A percentile compares a stretch with the other conserved stretches of the same genome.
These are phyloP conservation scores for Colletotrichum sp. DNA, from an alignment of 2,329 filamentous ascomycete species.

Conservation along the genomic window DNA sequence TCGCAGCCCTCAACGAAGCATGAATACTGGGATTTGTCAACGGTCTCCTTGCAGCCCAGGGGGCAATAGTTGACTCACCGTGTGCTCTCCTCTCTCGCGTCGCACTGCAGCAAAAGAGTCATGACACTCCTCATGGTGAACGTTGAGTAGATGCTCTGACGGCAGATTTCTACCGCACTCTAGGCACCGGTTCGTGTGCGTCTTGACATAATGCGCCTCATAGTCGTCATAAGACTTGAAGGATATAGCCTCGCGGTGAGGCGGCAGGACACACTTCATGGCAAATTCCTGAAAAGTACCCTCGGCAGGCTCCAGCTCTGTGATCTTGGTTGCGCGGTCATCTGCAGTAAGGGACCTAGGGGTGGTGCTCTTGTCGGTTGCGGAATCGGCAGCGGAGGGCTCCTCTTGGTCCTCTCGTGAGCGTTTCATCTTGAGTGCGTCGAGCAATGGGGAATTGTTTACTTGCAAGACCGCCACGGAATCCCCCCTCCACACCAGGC, in stretches of 20 bases:
- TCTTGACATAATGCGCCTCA: constrained; percentile 82
- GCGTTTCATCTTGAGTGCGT: constrained; percentile 59
- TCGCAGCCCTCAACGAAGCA: constrained; percentile 93
- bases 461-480: constrained; percentile 14
- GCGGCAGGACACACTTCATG: constrained; percentile 84
- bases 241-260: constrained; percentile 71
- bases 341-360: constrained; percentile 17
- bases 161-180: constrained; percentile 91
- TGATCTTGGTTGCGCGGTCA: constrained; percentile 55
- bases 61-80: constrained; percentile 54
- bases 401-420: constrained; percentile 63
- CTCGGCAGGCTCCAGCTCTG: constrained; percentile 58
- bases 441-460: constrained; percentile 12
- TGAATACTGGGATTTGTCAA: constrained; percentile 62
- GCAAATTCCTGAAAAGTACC: constrained; percentile 37
- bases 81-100: constrained; percentile 84
- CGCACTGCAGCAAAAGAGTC: constrained; percentile 77
- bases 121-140: constrained; percentile 93
- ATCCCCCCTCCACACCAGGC: neutral
- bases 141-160: constrained; percentile 75
- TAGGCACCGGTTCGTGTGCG: constrained; percentile 83
- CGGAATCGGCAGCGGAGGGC: constrained; percentile 33
- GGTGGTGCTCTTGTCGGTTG: constrained; percentile 15
- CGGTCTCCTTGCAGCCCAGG: neutral
- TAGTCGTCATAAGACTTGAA: constrained; percentile 83